Conservation (phyloP, 2,329 filamentous ascomycete species). For the Phyllachora maydis region DNA sequence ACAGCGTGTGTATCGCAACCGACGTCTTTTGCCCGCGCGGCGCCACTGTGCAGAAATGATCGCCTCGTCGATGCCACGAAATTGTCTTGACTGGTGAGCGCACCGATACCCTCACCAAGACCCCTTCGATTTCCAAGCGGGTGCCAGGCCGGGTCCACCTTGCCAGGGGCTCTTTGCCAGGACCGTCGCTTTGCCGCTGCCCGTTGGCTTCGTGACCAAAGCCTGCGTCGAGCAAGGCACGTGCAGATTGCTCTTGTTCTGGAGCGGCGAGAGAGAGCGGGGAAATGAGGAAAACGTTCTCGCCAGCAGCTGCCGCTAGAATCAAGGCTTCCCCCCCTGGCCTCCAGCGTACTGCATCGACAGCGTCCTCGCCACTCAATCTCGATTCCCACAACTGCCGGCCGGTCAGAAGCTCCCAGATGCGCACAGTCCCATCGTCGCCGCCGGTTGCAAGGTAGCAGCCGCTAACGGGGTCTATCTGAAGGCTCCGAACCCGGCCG, state of each 20-base stretch:
- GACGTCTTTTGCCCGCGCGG: slow-evolving; percentile 59
- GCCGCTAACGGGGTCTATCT: slow-evolving; percentile 72
- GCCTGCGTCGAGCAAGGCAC: slow-evolving; percentile 65
- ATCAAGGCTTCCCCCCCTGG: slow-evolving; percentile 65
- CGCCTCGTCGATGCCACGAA: slow-evolving; percentile 82
- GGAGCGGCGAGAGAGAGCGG: slow-evolving; percentile 57
- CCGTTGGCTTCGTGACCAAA: slow-evolving; percentile 67
- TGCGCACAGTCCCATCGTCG: slow-evolving; percentile 76
- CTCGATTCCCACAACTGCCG: slow-evolving; percentile 74
- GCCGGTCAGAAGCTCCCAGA: slow-evolving; percentile 77
- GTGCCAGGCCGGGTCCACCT: slow-evolving; percentile 67
- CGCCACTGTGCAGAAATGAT: slow-evolving; percentile 85
- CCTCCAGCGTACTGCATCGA: slow-evolving; percentile 78
- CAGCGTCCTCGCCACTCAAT: slow-evolving; percentile 56
- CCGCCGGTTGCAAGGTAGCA: slow-evolving; percentile 79
- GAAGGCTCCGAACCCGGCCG: slow-evolving; percentile 66
- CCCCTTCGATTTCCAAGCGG: slow-evolving; percentile 54
- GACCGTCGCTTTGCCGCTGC: slow-evolving; percentile 29
- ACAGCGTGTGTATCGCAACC: slow-evolving; percentile 85
- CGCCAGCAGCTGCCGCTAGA: slow-evolving; percentile 65
- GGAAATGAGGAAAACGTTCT: slow-evolving; percentile 69
- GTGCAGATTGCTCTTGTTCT: slow-evolving; percentile 51
- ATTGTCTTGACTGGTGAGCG: slow-evolving; percentile 69
- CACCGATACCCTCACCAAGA: slow-evolving; percentile 64
- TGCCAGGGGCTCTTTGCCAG: slow-evolving; percentile 54